Evolutionary conservation across 2,329 filamentous ascomycete species (phyloP), one percentile per base, ranked within the genome.

Genomic region (Ampelomyces quisqualis): DNA sequence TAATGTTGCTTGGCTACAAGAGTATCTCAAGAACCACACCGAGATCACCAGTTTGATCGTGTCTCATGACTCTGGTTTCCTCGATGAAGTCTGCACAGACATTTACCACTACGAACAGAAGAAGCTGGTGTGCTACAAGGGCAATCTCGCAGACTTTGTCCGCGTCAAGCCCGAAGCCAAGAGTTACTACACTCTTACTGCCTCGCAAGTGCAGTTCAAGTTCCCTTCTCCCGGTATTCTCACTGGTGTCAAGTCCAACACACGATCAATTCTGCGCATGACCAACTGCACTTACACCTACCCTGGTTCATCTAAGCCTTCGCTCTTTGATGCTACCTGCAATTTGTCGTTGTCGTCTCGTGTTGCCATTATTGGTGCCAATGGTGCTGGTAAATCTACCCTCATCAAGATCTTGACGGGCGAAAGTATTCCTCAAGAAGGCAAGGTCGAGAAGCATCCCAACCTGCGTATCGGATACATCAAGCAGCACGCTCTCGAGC

Each of bases 41-140:
- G 88, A 97, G 35, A 97, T 97, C 65, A 98, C 93, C 47, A 95
- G 88, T 65, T 76, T 98, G 74, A 97, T 98, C 64, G 93, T 98
- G 55, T 94, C 88, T 67, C 93, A 98, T 86, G 93, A 98, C 79
- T 97, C 91, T 3, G 85, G 86, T 15, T 98, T 98, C 80, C 75
- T 98, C 43, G 93, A 98, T 67, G 90, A 91, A 53, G 90, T 98
- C 55, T 97, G 91, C 64, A 98, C 93, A 5, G 93, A 98, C 67
- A 96, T 98, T 64, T 96, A 96, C 75, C 93, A 98, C 75, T 98
- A 98, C 73, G 93, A 98, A 71, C 82, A 84, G 71, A 98, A 98
- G 82, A 98, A 97, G 77, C 80, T 98, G 20, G 84, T 84, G 15
- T 84, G 82, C 71, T 91, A 88, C 79, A 86, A 84, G 74, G 88